Conservation (phyloP, 352 stramenopile species). For the Phytophthora agathidicida region DNA sequence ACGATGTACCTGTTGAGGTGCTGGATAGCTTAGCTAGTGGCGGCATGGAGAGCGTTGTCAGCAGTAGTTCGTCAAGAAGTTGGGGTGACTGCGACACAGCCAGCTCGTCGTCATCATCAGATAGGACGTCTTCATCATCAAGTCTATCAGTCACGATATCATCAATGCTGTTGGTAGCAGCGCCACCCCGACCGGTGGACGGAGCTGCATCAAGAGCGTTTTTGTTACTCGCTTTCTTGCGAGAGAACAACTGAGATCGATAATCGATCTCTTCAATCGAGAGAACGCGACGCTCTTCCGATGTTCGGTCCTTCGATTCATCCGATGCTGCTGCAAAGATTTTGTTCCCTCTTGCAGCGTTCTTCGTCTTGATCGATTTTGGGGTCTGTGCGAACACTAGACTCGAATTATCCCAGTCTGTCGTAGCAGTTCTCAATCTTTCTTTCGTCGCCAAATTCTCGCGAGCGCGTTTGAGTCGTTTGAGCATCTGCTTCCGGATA, state of each 20-base stretch:
- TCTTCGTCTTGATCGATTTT: constrained; percentile 18
- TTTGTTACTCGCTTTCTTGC: constrained; percentile 60
- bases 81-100: constrained; percentile 70
- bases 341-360: constrained; percentile 32
- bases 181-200: not conserved
- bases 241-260: constrained; percentile 63
- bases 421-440: not conserved
- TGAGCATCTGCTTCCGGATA: constrained; percentile 75
- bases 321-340: constrained; percentile 28
- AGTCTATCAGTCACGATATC: constrained; percentile 10
- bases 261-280: constrained; percentile 72
- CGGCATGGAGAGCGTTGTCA: constrained; percentile 80
- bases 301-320: not conserved
- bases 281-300: constrained; percentile 44
- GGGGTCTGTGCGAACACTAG: constrained; percentile 12
- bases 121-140: constrained; percentile 48
- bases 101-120: constrained; percentile 65
- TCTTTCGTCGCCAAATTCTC: constrained; percentile 23
- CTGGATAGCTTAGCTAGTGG: constrained; percentile 42
- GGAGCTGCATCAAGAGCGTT: constrained; percentile 32
- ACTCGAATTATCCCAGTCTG: constrained; percentile 19
- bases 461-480: constrained; percentile 54
- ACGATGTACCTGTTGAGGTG: not conserved
- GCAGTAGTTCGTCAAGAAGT: constrained; percentile 69
- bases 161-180: constrained; percentile 1